phyloP scores from a whole-genome alignment of 2,329 filamentous ascomycete genomes.

The Xylaria sp. region DNA sequence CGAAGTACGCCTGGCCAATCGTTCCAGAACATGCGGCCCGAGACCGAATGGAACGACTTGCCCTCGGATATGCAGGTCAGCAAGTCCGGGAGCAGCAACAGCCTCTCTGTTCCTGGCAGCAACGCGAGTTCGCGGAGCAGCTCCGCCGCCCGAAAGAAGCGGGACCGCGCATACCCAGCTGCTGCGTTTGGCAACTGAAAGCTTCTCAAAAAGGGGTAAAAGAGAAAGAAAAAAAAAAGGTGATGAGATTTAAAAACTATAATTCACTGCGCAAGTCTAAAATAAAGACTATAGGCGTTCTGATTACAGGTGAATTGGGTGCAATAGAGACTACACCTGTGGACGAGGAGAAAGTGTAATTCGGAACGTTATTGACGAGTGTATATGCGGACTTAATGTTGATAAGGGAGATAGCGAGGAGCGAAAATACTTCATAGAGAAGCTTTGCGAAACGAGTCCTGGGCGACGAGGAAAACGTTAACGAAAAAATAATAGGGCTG shows the following conservation, averaged over 20 bases:
- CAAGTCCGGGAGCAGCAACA: constrained; percentile 24
- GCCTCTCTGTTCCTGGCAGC: constrained; percentile 48
- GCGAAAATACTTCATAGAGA: background rate
- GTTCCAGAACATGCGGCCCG: constrained; percentile 69
- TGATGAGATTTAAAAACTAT: background rate
- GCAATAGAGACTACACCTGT: background rate
- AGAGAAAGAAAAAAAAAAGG: background rate
- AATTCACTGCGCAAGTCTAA: background rate
- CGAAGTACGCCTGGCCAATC: constrained; percentile 52
- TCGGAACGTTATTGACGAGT: background rate
- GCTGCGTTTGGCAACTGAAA: constrained; percentile 66
- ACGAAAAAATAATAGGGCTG: background rate
- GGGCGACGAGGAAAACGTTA: background rate
- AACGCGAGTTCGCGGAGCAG: constrained; percentile 67
- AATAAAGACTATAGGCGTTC: background rate
- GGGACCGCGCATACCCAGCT: constrained; percentile 70
- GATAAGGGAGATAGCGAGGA: background rate
- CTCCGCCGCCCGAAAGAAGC: constrained; percentile 66
- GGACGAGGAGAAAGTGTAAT: background rate
- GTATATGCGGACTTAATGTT: background rate
- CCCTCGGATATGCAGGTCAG: constrained; percentile 65
- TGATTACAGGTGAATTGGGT: background rate
- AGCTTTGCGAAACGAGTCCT: background rate
- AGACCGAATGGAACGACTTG: constrained; percentile 74
- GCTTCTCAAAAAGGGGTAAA: background rate